Evolutionary conservation across 2,329 filamentous ascomycete species (phyloP).

Genomic region (Pseudocercospora macadamiae): DNA sequence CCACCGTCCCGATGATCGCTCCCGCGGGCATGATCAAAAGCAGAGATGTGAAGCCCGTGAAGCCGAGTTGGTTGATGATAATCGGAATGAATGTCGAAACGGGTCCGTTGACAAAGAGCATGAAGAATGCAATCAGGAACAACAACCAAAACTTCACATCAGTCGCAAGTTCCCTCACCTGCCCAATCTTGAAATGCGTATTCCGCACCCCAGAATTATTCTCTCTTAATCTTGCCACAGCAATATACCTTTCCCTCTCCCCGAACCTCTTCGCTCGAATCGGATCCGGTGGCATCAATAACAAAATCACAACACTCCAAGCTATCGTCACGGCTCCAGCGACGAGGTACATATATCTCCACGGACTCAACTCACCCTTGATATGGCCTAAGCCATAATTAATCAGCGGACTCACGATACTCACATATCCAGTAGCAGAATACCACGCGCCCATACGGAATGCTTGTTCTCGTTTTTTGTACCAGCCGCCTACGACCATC

Average conservation of each 20-base stretch:
- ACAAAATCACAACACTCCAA: constrained; percentile 45
- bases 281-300: constrained; percentile 47
- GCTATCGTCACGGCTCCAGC: constrained; percentile 47
- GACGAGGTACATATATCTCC: constrained; percentile 42
- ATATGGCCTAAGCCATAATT: constrained; percentile 55
- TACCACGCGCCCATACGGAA: constrained; percentile 35
- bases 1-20: constrained; percentile 42
- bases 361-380: constrained; percentile 43
- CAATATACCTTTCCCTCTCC: constrained; percentile 37
- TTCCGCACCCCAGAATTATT: constrained; percentile 43
- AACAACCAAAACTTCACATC: constrained; percentile 46
- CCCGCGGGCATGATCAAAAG: constrained; percentile 49
- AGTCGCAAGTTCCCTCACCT: constrained; percentile 42
- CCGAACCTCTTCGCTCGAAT: constrained; percentile 47
- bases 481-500: constrained; percentile 49
- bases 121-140: constrained; percentile 45
- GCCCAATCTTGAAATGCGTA: constrained; percentile 49
- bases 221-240: constrained; percentile 32
- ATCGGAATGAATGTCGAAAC: constrained; percentile 52
- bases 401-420: constrained; percentile 51
- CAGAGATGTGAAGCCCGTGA: constrained; percentile 48
- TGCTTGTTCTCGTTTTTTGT: constrained; percentile 35
- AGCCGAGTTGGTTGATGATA: constrained; percentile 52
- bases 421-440: constrained; percentile 50
- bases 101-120: constrained; percentile 51